phyloP scores from a whole-genome alignment of 768 basidiomycete species.

The Calvatia gigantea region DNA sequence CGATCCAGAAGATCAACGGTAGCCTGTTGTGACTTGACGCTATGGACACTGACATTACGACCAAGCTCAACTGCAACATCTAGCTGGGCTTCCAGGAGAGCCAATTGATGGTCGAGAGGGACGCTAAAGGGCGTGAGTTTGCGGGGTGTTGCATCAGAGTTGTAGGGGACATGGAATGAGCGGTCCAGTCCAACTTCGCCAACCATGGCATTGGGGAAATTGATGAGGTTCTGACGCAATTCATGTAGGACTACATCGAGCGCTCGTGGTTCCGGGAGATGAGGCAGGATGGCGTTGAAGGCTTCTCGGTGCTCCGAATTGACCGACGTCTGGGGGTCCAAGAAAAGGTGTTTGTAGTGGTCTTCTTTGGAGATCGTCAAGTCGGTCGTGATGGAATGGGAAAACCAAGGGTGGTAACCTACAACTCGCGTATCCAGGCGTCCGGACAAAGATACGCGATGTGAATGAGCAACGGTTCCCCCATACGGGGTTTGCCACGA shows the following conservation, averaged over 20 bases:
- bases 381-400: slow-evolving; percentile 64
- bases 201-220: slow-evolving; percentile 72
- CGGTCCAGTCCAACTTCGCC: slow-evolving; percentile 95
- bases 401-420: slow-evolving; percentile 97
- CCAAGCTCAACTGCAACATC: slow-evolving; percentile 77
- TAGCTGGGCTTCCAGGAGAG: slow-evolving; percentile 79
- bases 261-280: slow-evolving; percentile 69
- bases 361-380: slow-evolving; percentile 48
- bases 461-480: too few relatives aligned
- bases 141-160: slow-evolving; percentile 45
- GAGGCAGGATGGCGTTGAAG: slow-evolving; percentile 56
- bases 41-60: slow-evolving; percentile 84
- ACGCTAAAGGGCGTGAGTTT: slow-evolving; percentile 74
- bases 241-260: slow-evolving; percentile 56
- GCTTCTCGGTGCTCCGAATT: slow-evolving; percentile 28
- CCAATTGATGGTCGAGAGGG: slow-evolving; percentile 76
- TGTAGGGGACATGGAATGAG: slow-evolving; percentile 66
- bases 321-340: slow-evolving; percentile 21
- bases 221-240: slow-evolving; percentile 55
- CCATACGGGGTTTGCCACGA: too few relatives aligned
- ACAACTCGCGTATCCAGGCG: slow-evolving; percentile 7
- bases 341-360: slow-evolving; percentile 76
- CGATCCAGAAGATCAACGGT: slow-evolving; percentile 63
- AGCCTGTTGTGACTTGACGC: slow-evolving; percentile 70
- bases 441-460: neutral